phyloP scores from a whole-genome alignment of 2,329 filamentous ascomycete genomes.

The Cordyceps farinosa region DNA sequence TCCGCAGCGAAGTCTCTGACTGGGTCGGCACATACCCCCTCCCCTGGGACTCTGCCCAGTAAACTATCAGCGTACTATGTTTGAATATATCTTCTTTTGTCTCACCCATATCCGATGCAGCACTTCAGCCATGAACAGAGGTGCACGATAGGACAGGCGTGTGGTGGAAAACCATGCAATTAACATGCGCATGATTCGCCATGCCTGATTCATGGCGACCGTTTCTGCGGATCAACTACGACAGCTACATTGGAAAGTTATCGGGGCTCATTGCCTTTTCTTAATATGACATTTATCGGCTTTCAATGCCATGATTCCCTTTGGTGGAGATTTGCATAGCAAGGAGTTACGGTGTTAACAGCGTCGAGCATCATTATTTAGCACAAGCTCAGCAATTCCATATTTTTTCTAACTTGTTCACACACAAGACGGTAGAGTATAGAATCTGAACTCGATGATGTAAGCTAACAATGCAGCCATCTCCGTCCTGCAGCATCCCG shows the following conservation, averaged over 20 bases:
- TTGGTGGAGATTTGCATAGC: not conserved
- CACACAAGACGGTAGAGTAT: not conserved
- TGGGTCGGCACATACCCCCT: constrained; percentile 73
- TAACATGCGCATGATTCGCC: constrained; percentile 7
- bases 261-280: not conserved
- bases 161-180: not conserved
- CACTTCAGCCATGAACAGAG: constrained; percentile 1
- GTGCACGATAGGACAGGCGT: not conserved
- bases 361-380: not conserved
- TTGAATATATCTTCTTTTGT: constrained; percentile 15
- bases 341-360: constrained; percentile 10
- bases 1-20: constrained; percentile 70
- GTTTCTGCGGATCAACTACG: constrained; percentile 4
- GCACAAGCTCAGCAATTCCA: not conserved
- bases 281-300: not conserved
- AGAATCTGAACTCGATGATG: not conserved
- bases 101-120: not conserved
- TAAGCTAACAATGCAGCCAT: not conserved
- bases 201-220: not conserved
- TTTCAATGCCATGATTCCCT: too few relatives aligned
- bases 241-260: not conserved
- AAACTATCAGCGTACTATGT: constrained; percentile 17
- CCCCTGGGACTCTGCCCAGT: constrained; percentile 55
- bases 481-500: too few relatives aligned
- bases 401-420: not conserved